Evolutionary conservation across 2,329 filamentous ascomycete species (phyloP), one percentile per base, ranked within the genome.

Genomic region (Aureobasidium pullulans): DNA sequence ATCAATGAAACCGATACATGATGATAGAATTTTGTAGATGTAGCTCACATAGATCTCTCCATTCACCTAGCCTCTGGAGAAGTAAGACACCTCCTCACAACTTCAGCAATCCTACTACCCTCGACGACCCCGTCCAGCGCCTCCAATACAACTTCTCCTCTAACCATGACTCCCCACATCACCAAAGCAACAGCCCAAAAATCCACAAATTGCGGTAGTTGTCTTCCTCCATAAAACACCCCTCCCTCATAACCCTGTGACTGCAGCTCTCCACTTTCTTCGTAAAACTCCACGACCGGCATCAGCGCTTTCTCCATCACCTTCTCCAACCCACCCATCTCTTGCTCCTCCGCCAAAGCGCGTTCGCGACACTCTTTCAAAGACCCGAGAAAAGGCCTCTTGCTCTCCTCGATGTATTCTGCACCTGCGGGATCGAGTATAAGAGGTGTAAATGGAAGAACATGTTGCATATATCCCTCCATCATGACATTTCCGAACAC

Each of bases 1-100:
- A 70, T 73, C 50, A 61, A 60, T 43, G 59, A 63, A n/a, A 60
- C 64, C 28, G 62, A 65, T 32, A 19, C 8, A 47, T 47, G 28
- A 47, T 7, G 23, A 23, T 23, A 23, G 0, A 23, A 23, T 23
- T 23, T 23, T 23, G 23, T 23, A 23, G 23, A 23, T 23, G 3
- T 23, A 23, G 3, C 23, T 23, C 23, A 23, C 23, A 23, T 23
- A 23, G 23, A 23, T 23, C 23, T 3, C 3, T 23, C 23, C 23
- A 23, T 23, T 23, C 23, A 23, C 23, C 23, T 23, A 23, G 23
- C 23, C 23, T 23, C 23, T 2, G 3, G 23, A 23, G 23, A 23
- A 23, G 23, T 23, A 23, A 23, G 39, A 15, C 39, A 42, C 39
- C n/a, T 42, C n/a, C 39, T 42, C 13, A 42, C 39, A 42, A 42